Evolutionary conservation across 306 rosid genomes (phyloP), one percentile per base, ranked within the genome.

Genomic region (Glycine tomentella): DNA sequence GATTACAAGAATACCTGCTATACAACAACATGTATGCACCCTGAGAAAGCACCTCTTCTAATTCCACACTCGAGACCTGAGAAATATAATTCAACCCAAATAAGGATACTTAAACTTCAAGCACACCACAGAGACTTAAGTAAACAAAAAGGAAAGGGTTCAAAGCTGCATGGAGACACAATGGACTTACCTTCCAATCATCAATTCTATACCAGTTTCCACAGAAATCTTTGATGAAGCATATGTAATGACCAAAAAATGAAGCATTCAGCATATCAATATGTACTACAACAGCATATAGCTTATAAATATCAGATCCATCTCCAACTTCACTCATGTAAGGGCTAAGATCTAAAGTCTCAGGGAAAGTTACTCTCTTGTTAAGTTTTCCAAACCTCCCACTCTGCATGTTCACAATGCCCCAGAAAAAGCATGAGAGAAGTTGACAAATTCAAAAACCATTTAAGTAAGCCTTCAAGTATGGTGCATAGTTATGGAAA

Each of bases 371-470:
- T 67, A 93, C 90, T 81, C 92, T 90, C 84, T 93, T 93, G 86
- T 93, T 93, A 38, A 93, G 92, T 69, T 93, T 93, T 76, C 98
- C 98, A 89, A 93, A 93, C 82, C 94, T 87, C 67, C 98, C 98
- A 87, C 93, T 88, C 98, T 93, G 91, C 87, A 71, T 3, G 64
- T 34, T 53, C 6, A 75, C 33, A 66, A 66, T 61, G 36, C 16
- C 82, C 11, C 72, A 72, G 20, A 56, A 66, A 11, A 66, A 67
- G 69, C 62, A 53, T 45, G 49, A 71, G 50, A 68, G 20, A 61
- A 17, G 46, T 3, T 64, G 58, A 64, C 36, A 59, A 74, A 25
- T 55, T 56, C 70, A 70, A 59, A 59, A 75, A 7, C 8, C 40
- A 59, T 45, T 76, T 48, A 17, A 33, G 50, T 12, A 15, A 15